A percentile compares a stretch with the other conserved stretches of the same genome.
Evolutionary conservation across 2,329 filamentous ascomycete genomes (phyloP).

Genomic region (Fusarium mangiferae): DNA sequence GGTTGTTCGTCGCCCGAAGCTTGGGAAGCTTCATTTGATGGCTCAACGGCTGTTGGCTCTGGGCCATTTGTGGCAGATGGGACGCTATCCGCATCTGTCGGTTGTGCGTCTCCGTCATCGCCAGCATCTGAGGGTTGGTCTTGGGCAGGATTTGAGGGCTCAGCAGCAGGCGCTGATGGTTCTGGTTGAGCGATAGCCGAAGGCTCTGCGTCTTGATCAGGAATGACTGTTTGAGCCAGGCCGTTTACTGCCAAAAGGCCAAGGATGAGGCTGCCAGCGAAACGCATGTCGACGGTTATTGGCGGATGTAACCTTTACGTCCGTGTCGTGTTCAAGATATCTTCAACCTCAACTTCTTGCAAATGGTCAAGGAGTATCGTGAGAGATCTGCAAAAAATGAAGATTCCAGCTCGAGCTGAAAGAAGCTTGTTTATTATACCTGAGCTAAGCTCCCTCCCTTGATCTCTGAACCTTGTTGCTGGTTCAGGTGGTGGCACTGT

Average conservation of each 20-base stretch:
- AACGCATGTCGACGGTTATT: constrained; percentile 18
- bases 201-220: constrained; percentile 6
- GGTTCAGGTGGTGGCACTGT: constrained; percentile 21
- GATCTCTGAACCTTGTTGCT: not conserved
- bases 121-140: not conserved
- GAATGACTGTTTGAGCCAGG: constrained; percentile 20
- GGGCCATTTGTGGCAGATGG: constrained; percentile 7
- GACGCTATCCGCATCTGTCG: not conserved
- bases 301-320: not conserved
- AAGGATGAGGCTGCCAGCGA: constrained; percentile 25
- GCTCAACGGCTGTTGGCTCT: constrained; percentile 6
- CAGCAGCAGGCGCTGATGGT: constrained; percentile 17
- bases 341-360: not conserved
- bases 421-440: constrained; percentile 14
- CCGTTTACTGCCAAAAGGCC: constrained; percentile 28
- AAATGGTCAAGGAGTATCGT: not conserved
- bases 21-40: constrained; percentile 10
- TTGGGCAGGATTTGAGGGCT: constrained; percentile 15
- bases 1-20: constrained; percentile 1
- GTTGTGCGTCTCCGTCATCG: not conserved
- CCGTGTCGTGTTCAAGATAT: not conserved
- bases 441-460: constrained; percentile 26
- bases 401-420: not conserved
- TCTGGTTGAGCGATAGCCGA: constrained; percentile 21
- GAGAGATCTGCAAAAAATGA: not conserved